Percentiles rank a stretch among this genome's conserved stretches.
phyloP scores from a whole-genome alignment of 192 early-diverging fungal species.

The Backusella macrospora region DNA sequence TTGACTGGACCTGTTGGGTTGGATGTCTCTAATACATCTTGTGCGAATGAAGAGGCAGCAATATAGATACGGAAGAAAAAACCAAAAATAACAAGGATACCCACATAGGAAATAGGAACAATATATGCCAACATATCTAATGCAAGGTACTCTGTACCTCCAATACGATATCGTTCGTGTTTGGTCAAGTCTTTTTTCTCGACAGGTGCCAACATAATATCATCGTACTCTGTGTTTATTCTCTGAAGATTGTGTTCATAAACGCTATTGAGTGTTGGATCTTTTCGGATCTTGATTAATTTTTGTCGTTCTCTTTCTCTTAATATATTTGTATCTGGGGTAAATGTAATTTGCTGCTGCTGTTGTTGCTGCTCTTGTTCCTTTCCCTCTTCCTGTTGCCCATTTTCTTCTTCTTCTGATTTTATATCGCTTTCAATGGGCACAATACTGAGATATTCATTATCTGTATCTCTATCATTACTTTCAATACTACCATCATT shows the following conservation, averaged over 20 bases:
- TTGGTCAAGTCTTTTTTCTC: slow-evolving; percentile 28
- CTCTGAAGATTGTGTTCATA: neutral
- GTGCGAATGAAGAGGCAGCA: slow-evolving; percentile 28
- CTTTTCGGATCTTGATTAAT: slow-evolving; percentile 4
- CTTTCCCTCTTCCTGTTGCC: neutral
- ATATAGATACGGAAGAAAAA: slow-evolving; percentile 37
- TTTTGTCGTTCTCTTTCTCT: slow-evolving; percentile 13
- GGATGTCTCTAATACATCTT: slow-evolving; percentile 25
- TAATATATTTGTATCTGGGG: slow-evolving; percentile 10
- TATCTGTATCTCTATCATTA: neutral
- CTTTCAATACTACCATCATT: neutral
- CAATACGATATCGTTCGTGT: slow-evolving; percentile 35
- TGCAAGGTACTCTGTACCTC: slow-evolving; percentile 40
- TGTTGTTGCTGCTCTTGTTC: neutral
- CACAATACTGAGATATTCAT: neutral
- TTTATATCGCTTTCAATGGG: neutral
- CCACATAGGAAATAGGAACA: slow-evolving; percentile 32
- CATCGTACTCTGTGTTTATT: slow-evolving; percentile 7
- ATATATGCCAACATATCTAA: slow-evolving; percentile 31
- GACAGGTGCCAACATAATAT: slow-evolving; percentile 18
- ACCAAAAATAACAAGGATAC: slow-evolving; percentile 21
- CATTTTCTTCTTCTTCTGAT: neutral
- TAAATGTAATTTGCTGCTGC: slow-evolving; percentile 14
- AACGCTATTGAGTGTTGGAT: neutral
- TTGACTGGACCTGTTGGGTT: slow-evolving; percentile 27